Evolutionary conservation across 2,329 filamentous ascomycete species (phyloP).

Genomic region (Scytalidium sp.): DNA sequence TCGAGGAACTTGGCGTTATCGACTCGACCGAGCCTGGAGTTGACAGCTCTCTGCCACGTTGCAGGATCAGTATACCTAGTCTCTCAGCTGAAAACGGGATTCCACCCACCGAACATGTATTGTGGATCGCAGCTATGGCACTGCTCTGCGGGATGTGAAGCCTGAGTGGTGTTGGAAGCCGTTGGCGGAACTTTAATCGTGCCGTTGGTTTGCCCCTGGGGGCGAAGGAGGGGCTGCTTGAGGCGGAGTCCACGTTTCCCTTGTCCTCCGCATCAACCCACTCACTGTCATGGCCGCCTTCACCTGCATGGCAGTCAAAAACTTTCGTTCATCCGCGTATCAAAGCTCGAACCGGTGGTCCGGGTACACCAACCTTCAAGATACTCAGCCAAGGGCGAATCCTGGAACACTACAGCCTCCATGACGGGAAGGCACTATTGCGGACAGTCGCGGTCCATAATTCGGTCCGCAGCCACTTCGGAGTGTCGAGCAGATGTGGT

Average conservation of each 20-base stretch:
- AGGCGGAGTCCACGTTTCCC: conserved; percentile 7
- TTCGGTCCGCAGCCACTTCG: neutral
- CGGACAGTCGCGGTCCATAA: neutral
- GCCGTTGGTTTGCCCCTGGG: conserved; percentile 54
- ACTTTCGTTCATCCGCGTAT: conserved; percentile 4
- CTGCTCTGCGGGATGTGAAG: conserved; percentile 38
- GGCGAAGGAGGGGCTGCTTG: conserved; percentile 42
- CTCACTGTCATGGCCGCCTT: conserved; percentile 40
- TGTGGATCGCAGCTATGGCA: conserved; percentile 43
- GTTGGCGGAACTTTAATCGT: conserved; percentile 51
- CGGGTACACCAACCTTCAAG: conserved; percentile 68
- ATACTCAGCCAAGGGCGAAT: conserved; percentile 84
- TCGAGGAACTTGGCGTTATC: conserved; percentile 87
- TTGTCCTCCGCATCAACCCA: conserved; percentile 9
- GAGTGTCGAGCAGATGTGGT: neutral
- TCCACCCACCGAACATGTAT: conserved; percentile 53
- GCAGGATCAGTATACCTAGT: no score
- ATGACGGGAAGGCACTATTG: conserved; percentile 42
- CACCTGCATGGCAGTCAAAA: conserved; percentile 30
- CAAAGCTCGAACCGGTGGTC: neutral
- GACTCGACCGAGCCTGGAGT: conserved; percentile 68
- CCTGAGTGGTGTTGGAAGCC: conserved; percentile 40
- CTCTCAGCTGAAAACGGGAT: no score
- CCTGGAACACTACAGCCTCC: conserved; percentile 85
- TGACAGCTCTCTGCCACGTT: conserved; percentile 66